These are phyloP conservation scores for Entophlyctis luteolus DNA, from an alignment of 192 early-diverging fungal genomes.

Conservation along the genomic window DNA sequence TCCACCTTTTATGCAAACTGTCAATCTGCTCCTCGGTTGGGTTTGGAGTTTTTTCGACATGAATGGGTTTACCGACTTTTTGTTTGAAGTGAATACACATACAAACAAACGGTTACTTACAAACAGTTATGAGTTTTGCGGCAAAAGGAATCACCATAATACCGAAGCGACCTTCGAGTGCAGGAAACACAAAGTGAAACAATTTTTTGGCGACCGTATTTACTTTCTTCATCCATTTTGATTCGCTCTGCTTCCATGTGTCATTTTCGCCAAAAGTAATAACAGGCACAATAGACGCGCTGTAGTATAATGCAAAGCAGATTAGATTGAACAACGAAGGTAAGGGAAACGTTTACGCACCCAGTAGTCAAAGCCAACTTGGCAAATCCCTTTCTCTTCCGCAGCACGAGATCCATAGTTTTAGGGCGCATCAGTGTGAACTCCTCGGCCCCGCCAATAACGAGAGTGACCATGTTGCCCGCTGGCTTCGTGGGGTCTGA, in stretches of 20 bases:
- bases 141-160: conserved; percentile 25
- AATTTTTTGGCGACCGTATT: conserved; percentile 13
- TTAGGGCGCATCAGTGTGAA: conserved; percentile 20
- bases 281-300: conserved; percentile 39
- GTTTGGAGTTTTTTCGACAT: conserved; percentile 20
- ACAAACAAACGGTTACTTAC: not conserved
- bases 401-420: conserved; percentile 35
- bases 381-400: conserved; percentile 40
- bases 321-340: not conserved
- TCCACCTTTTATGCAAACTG: conserved; percentile 20
- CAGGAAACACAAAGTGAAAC: conserved; percentile 21
- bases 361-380: conserved; percentile 38
- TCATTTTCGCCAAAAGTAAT: conserved; percentile 30
- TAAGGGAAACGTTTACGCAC: conserved; percentile 10
- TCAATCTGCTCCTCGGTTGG: conserved; percentile 35
- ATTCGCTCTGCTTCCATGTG: conserved; percentile 15
- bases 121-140: conserved; percentile 21
- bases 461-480: conserved; percentile 12
- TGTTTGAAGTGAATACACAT: not conserved
- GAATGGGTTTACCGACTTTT: conserved; percentile 27
- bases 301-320: conserved; percentile 42
- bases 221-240: conserved; percentile 16
- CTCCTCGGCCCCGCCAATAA: conserved; percentile 39
- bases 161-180: conserved; percentile 16
- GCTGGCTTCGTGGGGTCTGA: conserved; percentile 13